Conservation (phyloP, 305 asterid genomes). For the Striga hermonthica region DNA sequence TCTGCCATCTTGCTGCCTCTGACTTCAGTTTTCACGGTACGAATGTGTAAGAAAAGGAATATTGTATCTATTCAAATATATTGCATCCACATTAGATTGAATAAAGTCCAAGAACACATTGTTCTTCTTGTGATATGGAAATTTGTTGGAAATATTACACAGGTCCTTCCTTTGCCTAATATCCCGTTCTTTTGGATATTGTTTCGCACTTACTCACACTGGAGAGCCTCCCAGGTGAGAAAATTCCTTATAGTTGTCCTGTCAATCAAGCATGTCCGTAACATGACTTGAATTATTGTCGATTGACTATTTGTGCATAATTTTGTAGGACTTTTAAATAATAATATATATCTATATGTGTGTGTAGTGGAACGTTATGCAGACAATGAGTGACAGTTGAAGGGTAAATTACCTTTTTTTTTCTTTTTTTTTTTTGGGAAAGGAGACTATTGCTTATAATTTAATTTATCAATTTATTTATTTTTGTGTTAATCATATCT, state of each 20-base stretch:
- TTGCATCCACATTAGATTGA: background rate
- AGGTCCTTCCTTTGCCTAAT: slow-evolving; percentile 99
- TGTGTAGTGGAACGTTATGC: background rate
- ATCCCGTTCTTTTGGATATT: slow-evolving; percentile 92
- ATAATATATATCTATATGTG: too few relatives aligned
- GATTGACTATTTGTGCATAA: too few relatives aligned
- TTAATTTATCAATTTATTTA: background rate
- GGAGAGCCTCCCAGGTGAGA: slow-evolving; percentile 92
- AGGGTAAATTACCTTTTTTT: too few relatives aligned
- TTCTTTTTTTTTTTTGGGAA: too few relatives aligned
- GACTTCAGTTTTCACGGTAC: slow-evolving; percentile 72
- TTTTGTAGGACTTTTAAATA: too few relatives aligned
- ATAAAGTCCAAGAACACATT: background rate
- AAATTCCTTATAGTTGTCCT: background rate
- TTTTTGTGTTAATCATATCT: background rate
- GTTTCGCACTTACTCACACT: slow-evolving; percentile 93
- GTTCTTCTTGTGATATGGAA: background rate
- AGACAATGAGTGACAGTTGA: too few relatives aligned
- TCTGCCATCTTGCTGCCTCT: slow-evolving; percentile 77
- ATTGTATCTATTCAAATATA: background rate
- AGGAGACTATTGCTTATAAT: background rate
- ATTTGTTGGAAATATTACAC: slow-evolving; percentile 1
- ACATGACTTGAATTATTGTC: too few relatives aligned
- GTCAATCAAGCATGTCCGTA: background rate
- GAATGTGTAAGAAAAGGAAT: slow-evolving; percentile 10